phyloP scores from a whole-genome alignment of 75 land plant genomes.

The Larix kaempferi region DNA sequence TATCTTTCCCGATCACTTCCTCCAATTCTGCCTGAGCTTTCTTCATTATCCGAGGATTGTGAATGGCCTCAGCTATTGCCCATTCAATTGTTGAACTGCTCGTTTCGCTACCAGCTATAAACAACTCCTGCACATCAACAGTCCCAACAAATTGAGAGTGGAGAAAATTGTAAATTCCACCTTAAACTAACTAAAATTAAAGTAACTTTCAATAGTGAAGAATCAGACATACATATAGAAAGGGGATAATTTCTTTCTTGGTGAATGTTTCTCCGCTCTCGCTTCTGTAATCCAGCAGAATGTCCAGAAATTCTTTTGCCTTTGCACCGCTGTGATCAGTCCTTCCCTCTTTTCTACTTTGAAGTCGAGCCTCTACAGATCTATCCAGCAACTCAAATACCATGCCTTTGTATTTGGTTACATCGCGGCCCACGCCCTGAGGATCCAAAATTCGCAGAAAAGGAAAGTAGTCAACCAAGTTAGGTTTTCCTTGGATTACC shows the following conservation, averaged over 20 bases:
- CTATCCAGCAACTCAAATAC: conserved; percentile 3
- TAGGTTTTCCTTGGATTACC: conserved; percentile 18
- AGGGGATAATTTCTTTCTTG: no score
- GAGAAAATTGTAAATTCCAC: background rate
- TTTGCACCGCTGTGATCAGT: background rate
- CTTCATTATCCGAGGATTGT: conserved; percentile 5
- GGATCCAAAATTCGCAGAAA: conserved; percentile 23
- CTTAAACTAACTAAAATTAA: background rate
- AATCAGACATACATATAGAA: no score
- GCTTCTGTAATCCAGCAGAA: no score
- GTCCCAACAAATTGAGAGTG: background rate
- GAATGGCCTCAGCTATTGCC: conserved; percentile 32
- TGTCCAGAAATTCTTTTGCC: conserved; percentile 2
- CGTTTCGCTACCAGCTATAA: conserved; percentile 30
- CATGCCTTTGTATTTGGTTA: background rate
- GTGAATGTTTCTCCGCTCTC: no score
- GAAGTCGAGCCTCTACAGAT: conserved; percentile 13
- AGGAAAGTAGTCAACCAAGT: conserved; percentile 25
- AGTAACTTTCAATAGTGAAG: no score
- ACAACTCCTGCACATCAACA: conserved; percentile 22
- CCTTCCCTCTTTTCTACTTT: background rate
- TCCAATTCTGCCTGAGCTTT: conserved; percentile 25
- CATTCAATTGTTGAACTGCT: conserved; percentile 24
- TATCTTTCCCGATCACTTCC: conserved; percentile 3
- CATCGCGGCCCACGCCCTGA: conserved; percentile 12